Evolutionary conservation across 176 grass and related monocot genomes (phyloP).

Genomic region (Aegilops tauschii): DNA sequence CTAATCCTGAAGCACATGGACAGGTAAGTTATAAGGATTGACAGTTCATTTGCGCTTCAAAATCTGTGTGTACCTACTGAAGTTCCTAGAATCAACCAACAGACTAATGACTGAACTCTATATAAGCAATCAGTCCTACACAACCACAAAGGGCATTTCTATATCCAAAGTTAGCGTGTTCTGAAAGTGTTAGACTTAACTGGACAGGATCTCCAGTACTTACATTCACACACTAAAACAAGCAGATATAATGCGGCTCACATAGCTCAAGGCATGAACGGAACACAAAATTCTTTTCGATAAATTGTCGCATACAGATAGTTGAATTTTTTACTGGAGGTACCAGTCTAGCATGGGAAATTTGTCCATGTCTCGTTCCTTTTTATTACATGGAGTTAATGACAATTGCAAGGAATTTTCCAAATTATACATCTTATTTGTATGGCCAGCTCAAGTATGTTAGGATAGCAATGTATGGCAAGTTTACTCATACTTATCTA

Average conservation of each 20-base stretch:
- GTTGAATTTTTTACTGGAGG: neutral
- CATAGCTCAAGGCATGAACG: neutral
- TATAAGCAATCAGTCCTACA: neutral
- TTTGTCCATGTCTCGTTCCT: neutral
- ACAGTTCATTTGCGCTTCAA: neutral
- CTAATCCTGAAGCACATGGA: neutral
- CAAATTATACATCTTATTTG: neutral
- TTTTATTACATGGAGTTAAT: neutral
- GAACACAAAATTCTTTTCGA: neutral
- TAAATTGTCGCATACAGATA: neutral
- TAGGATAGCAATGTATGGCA: slow-evolving; percentile 8
- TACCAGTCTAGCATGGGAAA: neutral
- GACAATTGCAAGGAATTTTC: neutral
- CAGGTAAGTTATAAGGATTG: neutral
- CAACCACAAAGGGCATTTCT: neutral
- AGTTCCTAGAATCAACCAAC: neutral
- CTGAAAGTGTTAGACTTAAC: neutral
- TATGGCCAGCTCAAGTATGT: neutral
- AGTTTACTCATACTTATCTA: slow-evolving; percentile 1
- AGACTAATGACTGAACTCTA: neutral
- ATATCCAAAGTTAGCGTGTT: neutral
- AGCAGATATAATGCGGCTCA: neutral
- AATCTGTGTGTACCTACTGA: neutral
- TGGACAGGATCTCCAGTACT: neutral
- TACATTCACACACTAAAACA: neutral